These are phyloP conservation scores for Pyronema domesticum DNA, from an alignment of 495 filamentous ascomycete species.

Conservation along the genomic window DNA sequence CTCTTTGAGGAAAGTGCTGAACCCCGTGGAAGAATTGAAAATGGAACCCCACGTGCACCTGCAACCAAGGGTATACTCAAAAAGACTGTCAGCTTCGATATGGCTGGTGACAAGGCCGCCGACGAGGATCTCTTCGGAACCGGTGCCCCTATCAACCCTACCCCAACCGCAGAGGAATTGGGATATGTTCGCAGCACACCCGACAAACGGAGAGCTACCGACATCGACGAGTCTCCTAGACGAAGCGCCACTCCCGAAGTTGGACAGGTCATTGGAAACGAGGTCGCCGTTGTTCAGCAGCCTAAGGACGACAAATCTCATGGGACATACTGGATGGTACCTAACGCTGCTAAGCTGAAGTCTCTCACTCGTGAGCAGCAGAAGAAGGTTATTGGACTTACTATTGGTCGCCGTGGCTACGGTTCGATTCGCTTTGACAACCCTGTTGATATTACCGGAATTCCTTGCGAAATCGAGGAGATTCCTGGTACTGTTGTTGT, in stretches of 20 bases:
- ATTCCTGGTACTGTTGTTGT: conserved; percentile 56
- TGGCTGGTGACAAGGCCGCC: conserved; percentile 31
- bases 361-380: conserved; percentile 57
- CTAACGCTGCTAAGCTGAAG: conserved; percentile 48
- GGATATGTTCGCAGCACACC: conserved; percentile 41
- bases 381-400: conserved; percentile 50
- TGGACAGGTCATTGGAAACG: conserved; percentile 55
- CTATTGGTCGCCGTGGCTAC: conserved; percentile 61
- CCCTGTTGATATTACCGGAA: conserved; percentile 58
- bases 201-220: conserved; percentile 24
- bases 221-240: conserved; percentile 30
- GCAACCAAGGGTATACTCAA: conserved; percentile 42
- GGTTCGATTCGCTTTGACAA: conserved; percentile 65
- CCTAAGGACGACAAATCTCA: conserved; percentile 17
- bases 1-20: conserved; percentile 42
- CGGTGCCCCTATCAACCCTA: conserved; percentile 28
- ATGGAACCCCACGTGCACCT: conserved; percentile 10
- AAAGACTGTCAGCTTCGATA: conserved; percentile 84
- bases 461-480: conserved; percentile 49
- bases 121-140: conserved; percentile 29
- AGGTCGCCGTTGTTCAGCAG: conserved; percentile 49
- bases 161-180: conserved; percentile 47
- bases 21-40: conserved; percentile 27
- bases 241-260: conserved; percentile 42
- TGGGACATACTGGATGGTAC: conserved; percentile 61